Evolutionary conservation across 352 stramenopile species (phyloP).

Genomic region (Pythium guiyangense): DNA sequence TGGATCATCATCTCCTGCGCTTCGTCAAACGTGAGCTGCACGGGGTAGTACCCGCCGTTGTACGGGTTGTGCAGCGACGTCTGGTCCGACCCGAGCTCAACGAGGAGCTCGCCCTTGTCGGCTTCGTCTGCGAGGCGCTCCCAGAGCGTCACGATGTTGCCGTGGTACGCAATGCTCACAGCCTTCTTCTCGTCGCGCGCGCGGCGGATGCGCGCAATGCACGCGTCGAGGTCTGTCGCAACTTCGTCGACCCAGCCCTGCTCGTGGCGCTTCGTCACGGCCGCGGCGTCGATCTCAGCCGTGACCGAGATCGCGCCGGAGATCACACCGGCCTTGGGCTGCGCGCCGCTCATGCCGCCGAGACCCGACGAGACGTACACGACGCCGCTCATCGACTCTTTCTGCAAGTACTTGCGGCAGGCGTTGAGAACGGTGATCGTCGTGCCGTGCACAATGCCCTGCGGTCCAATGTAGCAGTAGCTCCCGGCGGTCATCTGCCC

Average conservation of each 20-base stretch:
- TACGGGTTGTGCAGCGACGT: conserved; percentile 89
- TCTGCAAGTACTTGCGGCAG: conserved; percentile 81
- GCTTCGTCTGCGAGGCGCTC: conserved; percentile 72
- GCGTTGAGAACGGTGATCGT: conserved; percentile 90
- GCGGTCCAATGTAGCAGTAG: conserved; percentile 90
- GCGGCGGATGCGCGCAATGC: conserved; percentile 52
- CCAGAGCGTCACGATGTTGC: conserved; percentile 87
- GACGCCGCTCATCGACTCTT: conserved; percentile 63
- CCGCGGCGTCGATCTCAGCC: conserved; percentile 71
- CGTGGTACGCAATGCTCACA: conserved; percentile 80
- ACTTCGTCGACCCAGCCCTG: conserved; percentile 88
- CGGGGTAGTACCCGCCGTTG: conserved; percentile 88
- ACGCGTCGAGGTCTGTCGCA: conserved; percentile 56
- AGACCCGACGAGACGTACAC: conserved; percentile 86
- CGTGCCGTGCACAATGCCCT: conserved; percentile 89
- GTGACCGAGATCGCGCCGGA: conserved; percentile 83
- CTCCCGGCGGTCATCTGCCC: conserved; percentile 89
- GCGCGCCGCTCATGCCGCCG: conserved; percentile 84
- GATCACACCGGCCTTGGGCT: conserved; percentile 84
- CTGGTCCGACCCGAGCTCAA: conserved; percentile 86
- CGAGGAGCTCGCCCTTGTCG: conserved; percentile 72
- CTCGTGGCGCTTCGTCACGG: conserved; percentile 81
- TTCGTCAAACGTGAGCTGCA: conserved; percentile 79
- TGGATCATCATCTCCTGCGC: conserved; percentile 77
- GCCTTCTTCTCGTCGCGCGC: conserved; percentile 56